Base-by-base conservation (phyloP, 805 yeast species). In the Clavispora vitiphila region DNA sequence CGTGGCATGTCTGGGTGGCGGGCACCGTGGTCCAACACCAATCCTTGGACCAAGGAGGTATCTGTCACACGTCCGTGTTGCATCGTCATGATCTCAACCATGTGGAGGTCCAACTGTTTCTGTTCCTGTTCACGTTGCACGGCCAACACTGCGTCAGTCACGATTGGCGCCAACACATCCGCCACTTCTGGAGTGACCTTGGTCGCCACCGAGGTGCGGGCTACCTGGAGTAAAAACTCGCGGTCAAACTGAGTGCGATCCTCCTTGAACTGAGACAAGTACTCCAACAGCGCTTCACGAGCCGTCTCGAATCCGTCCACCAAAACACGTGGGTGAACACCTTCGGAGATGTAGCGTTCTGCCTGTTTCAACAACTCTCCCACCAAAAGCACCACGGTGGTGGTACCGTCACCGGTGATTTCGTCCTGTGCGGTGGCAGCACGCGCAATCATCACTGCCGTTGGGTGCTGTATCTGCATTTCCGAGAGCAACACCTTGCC, bases 1-100 rank as follows among this genome's bases (percentile, higher is more conserved):
- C 81, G 85, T 44, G 99, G 99, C 99, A 93, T 93, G 65, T 93
- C 99, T 35, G 99, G 99, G 72, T 93, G 99, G 62, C 99, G 80
- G 14, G 96, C 97, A 52, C 99, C 99, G 62, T 93, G 99, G 63
- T 93, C 99, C 50, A 93, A 74, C 27, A 93, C 99, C 53, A 93
- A 76, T 35, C 99, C 99, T 54, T 77, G 81, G 50, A 93, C 73
- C 45, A 93, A 79, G 56, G 76, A 74, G 15, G 98, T 90, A 42
- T 90, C 93, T 47, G 81, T 78, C 25, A 93, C 87, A 29, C 83
- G 76, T 52, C 87, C 86, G 58, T 86, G 91, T 76, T 93, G 96
- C 98, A 93, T 95, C 52, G 93, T 82, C 95, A 93, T 93, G 58
- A 93, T 86, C 69, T 93, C 99, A 54, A 93, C 83, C 99, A 93